Conservation (phyloP, 2,329 filamentous ascomycete genomes). For the Fusarium bulbicola region DNA sequence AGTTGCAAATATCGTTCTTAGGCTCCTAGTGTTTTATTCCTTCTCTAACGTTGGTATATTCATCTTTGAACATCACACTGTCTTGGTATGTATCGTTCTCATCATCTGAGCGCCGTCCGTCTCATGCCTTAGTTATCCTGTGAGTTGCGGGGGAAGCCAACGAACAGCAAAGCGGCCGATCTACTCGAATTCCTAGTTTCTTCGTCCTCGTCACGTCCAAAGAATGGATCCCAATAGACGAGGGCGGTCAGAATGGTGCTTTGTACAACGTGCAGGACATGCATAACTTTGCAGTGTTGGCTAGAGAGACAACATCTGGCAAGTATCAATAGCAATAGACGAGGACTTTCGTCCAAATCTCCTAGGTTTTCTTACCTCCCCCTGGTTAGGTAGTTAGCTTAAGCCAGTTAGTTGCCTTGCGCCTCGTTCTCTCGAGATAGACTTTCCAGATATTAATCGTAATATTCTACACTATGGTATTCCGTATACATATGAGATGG, state of each 20-base stretch:
- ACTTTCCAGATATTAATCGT: slow-evolving; percentile 15
- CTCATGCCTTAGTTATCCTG: background rate
- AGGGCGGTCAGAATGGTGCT: background rate
- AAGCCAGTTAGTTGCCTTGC: background rate
- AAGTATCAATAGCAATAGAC: background rate
- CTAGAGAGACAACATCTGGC: background rate
- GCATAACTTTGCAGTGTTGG: background rate
- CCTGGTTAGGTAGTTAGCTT: background rate
- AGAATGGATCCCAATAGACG: background rate
- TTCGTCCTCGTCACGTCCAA: background rate
- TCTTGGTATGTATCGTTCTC: background rate
- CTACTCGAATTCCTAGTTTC: background rate
- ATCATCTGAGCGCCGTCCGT: background rate
- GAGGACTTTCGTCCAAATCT: background rate
- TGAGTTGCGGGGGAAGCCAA: background rate
- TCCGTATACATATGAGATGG: slow-evolving; percentile 34
- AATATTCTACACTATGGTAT: slow-evolving; percentile 30
- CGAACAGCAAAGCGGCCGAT: background rate
- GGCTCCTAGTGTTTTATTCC: background rate
- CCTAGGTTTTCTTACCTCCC: background rate
- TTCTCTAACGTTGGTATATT: background rate
- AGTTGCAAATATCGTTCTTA: background rate
- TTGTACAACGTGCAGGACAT: background rate
- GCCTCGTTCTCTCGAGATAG: background rate
- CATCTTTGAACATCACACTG: background rate